Evolutionary conservation across 2,329 filamentous ascomycete species (phyloP).

Genomic region (Monilinia polystroma): DNA sequence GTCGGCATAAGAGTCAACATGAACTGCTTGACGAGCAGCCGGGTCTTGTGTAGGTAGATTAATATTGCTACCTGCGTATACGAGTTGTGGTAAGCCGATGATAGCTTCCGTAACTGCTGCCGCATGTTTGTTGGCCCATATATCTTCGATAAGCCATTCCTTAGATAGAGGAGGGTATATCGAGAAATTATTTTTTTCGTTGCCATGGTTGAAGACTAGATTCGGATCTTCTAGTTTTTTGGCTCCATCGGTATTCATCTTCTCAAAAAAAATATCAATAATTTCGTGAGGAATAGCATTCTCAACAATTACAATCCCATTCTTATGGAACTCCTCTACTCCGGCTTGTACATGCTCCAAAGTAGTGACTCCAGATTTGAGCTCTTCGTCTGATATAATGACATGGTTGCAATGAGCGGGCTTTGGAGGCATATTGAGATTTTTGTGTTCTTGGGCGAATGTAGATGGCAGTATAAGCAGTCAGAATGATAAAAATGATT

Average conservation of each 20-base stretch:
- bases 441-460: neutral
- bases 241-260: slow-evolving; percentile 10
- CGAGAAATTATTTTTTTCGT: slow-evolving; percentile 51
- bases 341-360: slow-evolving; percentile 17
- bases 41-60: slow-evolving; percentile 31
- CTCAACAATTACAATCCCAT: slow-evolving; percentile 19
- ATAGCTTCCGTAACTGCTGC: slow-evolving; percentile 39
- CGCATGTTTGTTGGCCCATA: slow-evolving; percentile 43
- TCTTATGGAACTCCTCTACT: slow-evolving; percentile 16
- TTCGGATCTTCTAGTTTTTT: slow-evolving; percentile 15
- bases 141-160: slow-evolving; percentile 42
- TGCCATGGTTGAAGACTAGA: slow-evolving; percentile 38
- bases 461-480: neutral
- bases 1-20: slow-evolving; percentile 57
- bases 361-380: slow-evolving; percentile 3
- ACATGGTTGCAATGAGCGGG: neutral
- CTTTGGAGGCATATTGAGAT: neutral
- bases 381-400: slow-evolving; percentile 16
- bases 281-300: slow-evolving; percentile 19
- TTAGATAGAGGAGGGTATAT: slow-evolving; percentile 43
- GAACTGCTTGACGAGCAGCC: slow-evolving; percentile 52
- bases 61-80: slow-evolving; percentile 42
- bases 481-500: neutral
- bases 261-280: slow-evolving; percentile 15
- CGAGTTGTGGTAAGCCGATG: slow-evolving; percentile 41